Evolutionary conservation across 148 eudicot genomes (phyloP).

Genomic region (Linanthus parryae): DNA sequence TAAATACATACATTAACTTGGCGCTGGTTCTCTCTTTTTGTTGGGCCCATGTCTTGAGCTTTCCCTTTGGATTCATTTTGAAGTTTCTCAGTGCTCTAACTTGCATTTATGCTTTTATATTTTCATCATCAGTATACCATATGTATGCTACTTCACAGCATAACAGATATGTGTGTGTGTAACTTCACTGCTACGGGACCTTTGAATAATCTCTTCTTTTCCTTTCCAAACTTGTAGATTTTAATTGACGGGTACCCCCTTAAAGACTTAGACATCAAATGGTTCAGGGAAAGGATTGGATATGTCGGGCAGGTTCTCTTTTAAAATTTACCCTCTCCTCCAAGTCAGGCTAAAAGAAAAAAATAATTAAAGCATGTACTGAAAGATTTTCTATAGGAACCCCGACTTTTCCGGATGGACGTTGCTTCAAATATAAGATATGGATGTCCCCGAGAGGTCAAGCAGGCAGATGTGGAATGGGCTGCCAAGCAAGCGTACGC

Average conservation of each 20-base stretch:
- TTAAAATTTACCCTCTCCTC: constrained; percentile 11
- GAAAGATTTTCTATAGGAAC: constrained; percentile 87
- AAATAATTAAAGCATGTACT: too few relatives aligned
- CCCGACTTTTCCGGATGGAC: constrained; percentile 85
- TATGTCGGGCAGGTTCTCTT: constrained; percentile 88
- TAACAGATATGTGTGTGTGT: too few relatives aligned
- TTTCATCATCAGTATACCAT: too few relatives aligned
- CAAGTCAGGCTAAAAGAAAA: neutral
- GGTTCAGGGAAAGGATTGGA: constrained; percentile 91
- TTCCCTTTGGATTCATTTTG: too few relatives aligned
- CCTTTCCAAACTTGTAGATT: constrained; percentile 53
- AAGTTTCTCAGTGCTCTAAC: too few relatives aligned
- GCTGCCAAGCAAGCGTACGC: constrained; percentile 95
- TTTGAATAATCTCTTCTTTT: too few relatives aligned
- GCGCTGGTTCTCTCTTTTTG: too few relatives aligned
- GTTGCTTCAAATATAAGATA: constrained; percentile 82
- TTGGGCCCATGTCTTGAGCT: too few relatives aligned
- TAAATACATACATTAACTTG: too few relatives aligned
- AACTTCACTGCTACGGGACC: too few relatives aligned
- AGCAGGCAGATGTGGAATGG: constrained; percentile 80
- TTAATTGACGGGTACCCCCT: constrained; percentile 74
- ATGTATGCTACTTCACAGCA: too few relatives aligned
- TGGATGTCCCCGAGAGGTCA: constrained; percentile 70
- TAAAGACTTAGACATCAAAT: constrained; percentile 58
- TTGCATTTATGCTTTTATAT: too few relatives aligned